Evolutionary conservation across 2,329 filamentous ascomycete species (phyloP), one percentile per base, ranked within the genome.

Genomic region (Whalleya microplaca): DNA sequence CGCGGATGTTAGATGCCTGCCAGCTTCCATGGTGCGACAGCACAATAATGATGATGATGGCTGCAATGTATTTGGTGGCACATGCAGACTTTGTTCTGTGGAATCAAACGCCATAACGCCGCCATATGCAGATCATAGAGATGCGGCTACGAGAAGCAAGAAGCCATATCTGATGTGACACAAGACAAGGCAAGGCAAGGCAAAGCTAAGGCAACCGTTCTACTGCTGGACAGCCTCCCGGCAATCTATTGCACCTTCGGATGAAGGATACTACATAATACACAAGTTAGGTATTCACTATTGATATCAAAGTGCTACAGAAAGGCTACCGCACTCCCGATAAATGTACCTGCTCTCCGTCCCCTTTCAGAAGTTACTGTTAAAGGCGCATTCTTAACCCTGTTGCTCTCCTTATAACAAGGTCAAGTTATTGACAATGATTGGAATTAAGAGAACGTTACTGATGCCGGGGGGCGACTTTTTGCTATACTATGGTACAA

Each of bases 81-180:
- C 64, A 55, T 48, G 48, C 51, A 54, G 56, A 21, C 55, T 53
- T 59, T 62, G 56, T 62, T 58, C 61, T 59, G 56, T 64, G 60
- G 53, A 58, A 65, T 66, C 62, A 66, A 67, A 66, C 62, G 59
- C 53, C 37, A 59, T 61, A 51, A 27, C 45, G 40, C 55, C 57
- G 50, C 56, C 57, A 51, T 52, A 49, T 41, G 51, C 48, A 45
- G 45, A 51, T 51, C 37, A 53, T 45, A 37, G 50, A 43, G 46
- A 44, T 21, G 37, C 42, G 41, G 19, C 41, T 51, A 53, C 55
- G 47, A 50, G 29, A 56, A 50, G 51, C 45, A 55, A 59, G 21
- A 16, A 48, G 53, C 29, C 41, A 46, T 55, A 54, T 51, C 29
- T 9, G 45, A 61, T 57, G 55, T 50, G 46, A 63, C 56, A 29